phyloP scores from a whole-genome alignment of 2,329 filamentous ascomycete genomes.

The Fusarium kyushuense region DNA sequence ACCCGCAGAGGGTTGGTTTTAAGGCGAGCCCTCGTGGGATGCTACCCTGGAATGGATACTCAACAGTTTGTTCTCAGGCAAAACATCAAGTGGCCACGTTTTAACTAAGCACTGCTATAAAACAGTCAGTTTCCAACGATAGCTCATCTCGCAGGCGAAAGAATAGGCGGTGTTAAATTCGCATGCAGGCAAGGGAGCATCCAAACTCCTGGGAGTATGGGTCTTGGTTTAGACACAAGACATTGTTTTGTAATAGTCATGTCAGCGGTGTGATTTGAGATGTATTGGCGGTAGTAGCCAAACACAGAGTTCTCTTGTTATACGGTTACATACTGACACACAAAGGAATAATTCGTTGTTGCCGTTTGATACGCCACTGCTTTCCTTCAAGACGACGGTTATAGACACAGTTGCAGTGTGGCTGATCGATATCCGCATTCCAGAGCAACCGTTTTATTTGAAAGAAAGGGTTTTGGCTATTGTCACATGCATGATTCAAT shows the following conservation, averaged over 20 bases:
- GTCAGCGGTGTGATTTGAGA: background rate
- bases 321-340: background rate
- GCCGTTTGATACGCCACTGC: background rate
- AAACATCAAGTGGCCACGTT: conserved; percentile 6
- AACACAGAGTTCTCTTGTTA: background rate
- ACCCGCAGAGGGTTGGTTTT: background rate
- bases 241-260: background rate
- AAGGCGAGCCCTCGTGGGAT: background rate
- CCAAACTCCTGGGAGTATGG: background rate
- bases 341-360: background rate
- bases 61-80: background rate
- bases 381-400: background rate
- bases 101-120: background rate
- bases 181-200: background rate
- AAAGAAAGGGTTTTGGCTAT: background rate
- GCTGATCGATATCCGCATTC: conserved; percentile 17
- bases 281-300: background rate
- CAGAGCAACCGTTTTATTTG: background rate
- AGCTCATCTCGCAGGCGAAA: background rate
- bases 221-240: background rate
- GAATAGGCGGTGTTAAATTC: conserved; percentile 1
- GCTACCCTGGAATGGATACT: background rate
- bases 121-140: background rate
- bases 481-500: conserved; percentile 4
- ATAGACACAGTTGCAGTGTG: background rate